Evolutionary conservation across 2,329 filamentous ascomycete genomes (phyloP).

Genomic region (Lachnellula arida): DNA sequence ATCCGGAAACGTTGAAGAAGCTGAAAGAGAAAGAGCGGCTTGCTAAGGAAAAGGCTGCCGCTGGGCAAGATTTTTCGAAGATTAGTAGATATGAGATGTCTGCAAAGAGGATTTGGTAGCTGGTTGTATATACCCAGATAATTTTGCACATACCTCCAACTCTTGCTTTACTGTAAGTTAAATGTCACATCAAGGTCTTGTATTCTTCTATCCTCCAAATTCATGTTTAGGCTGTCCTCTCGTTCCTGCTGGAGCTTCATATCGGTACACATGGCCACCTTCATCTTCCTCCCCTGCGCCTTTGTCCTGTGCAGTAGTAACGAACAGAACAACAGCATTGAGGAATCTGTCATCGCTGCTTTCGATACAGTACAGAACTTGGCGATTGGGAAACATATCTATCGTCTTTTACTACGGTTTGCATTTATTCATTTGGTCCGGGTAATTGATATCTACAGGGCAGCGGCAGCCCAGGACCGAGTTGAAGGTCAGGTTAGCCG

Average conservation of each 20-base stretch:
- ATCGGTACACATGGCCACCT: slow-evolving; percentile 34
- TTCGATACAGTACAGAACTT: no score
- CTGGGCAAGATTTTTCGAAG: slow-evolving; percentile 57
- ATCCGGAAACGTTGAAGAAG: slow-evolving; percentile 62
- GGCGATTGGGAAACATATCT: no score
- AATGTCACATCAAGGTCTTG: not conserved
- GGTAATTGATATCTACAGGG: no score
- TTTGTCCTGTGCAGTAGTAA: slow-evolving; percentile 27
- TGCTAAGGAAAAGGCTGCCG: slow-evolving; percentile 53
- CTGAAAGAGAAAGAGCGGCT: slow-evolving; percentile 60
- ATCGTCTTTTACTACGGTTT: no score
- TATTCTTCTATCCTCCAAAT: slow-evolving; percentile 25
- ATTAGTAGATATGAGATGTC: slow-evolving; percentile 89
- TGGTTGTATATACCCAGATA: not conserved
- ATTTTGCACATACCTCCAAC: not conserved
- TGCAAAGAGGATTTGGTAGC: slow-evolving; percentile 90
- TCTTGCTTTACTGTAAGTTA: not conserved
- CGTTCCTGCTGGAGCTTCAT: slow-evolving; percentile 16
- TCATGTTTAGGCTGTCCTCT: slow-evolving; percentile 31
- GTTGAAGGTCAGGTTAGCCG: no score
- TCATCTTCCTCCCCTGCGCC: slow-evolving; percentile 24
- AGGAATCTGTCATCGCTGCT: no score
- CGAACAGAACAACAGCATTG: no score
- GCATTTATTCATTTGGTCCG: no score
- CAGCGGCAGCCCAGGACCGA: no score